Conservation (phyloP, 345 rosid species). For the Gossypium herbaceum region DNA sequence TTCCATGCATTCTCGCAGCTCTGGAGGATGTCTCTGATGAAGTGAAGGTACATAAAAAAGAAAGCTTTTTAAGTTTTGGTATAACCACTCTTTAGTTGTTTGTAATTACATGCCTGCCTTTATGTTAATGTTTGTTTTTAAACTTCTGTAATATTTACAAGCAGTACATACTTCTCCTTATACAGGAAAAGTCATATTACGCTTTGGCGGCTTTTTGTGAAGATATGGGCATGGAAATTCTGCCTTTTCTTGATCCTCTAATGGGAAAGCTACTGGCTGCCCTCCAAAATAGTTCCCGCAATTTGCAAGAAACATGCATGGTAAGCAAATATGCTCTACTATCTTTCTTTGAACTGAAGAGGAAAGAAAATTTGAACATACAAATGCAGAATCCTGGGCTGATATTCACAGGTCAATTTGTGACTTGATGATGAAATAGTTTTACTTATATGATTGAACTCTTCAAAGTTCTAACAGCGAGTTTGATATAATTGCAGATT, state of each 20-base stretch:
- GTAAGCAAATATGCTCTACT: conserved; percentile 35
- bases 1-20: conserved; percentile 88
- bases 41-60: conserved; percentile 68
- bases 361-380: neutral
- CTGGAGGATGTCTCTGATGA: conserved; percentile 92
- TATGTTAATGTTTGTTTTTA: neutral
- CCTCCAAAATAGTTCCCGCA: conserved; percentile 77
- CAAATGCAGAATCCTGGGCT: neutral
- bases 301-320: conserved; percentile 99
- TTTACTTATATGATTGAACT: neutral
- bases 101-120: neutral
- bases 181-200: conserved; percentile 93
- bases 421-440: neutral
- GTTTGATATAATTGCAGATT: neutral
- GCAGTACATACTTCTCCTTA: conserved; percentile 12
- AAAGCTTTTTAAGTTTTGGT: neutral
- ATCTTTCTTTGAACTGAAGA: neutral
- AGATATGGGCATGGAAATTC: conserved; percentile 95
- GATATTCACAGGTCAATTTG: conserved; percentile 4
- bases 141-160: neutral
- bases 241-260: conserved; percentile 81
- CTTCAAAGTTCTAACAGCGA: neutral
- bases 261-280: conserved; percentile 85
- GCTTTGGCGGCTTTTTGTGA: conserved; percentile 99
- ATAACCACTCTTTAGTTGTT: neutral